A percentile compares a stretch with the other conserved stretches of the same genome.
These are phyloP conservation scores for Chaetomium sp. DNA, from an alignment of 2,329 filamentous ascomycete genomes.

Conservation along the genomic window DNA sequence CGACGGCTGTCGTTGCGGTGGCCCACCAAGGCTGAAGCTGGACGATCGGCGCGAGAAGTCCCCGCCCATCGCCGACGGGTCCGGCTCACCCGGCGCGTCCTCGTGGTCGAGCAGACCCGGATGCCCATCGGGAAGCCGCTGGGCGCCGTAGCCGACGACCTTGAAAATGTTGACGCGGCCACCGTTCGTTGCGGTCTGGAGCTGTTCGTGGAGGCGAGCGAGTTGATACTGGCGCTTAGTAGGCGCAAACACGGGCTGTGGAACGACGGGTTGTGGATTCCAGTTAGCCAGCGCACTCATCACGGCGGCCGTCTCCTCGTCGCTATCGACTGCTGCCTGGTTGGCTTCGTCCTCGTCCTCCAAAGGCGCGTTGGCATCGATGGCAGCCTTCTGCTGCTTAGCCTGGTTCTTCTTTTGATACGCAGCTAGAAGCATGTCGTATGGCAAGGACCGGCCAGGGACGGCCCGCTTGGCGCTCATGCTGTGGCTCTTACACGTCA, in stretches of 20 bases:
- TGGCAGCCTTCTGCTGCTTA: constrained; percentile 93
- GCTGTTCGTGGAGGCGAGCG: constrained; percentile 64
- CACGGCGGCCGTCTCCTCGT: constrained; percentile 88
- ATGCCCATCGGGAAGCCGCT: constrained; percentile 56
- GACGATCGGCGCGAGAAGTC: constrained; percentile 46
- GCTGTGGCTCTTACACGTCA: constrained; percentile 93
- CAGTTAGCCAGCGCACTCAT: constrained; percentile 79
- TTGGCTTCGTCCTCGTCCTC: constrained; percentile 84
- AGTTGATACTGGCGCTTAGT: constrained; percentile 66
- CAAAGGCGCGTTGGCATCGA: constrained; percentile 89
- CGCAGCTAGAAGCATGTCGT: constrained; percentile 85
- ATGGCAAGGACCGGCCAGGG: constrained; percentile 81
- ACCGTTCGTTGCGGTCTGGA: constrained; percentile 67
- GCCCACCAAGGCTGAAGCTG: constrained; percentile 48
- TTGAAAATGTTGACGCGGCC: constrained; percentile 67
- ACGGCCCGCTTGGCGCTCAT: constrained; percentile 94
- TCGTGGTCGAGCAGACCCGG: constrained; percentile 51
- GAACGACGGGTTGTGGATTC: constrained; percentile 75
- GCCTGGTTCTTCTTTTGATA: constrained; percentile 99
- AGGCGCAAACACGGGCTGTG: constrained; percentile 62
- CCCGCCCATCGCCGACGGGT: constrained; percentile 46
- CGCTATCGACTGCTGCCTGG: constrained; percentile 82
- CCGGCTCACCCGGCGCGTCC: constrained; percentile 61
- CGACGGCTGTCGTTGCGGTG: constrained; percentile 50
- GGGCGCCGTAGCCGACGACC: constrained; percentile 58